These are phyloP conservation scores for Chytridiales sp. DNA, from an alignment of 371 early-diverging fungal species.

Conservation along the genomic window DNA sequence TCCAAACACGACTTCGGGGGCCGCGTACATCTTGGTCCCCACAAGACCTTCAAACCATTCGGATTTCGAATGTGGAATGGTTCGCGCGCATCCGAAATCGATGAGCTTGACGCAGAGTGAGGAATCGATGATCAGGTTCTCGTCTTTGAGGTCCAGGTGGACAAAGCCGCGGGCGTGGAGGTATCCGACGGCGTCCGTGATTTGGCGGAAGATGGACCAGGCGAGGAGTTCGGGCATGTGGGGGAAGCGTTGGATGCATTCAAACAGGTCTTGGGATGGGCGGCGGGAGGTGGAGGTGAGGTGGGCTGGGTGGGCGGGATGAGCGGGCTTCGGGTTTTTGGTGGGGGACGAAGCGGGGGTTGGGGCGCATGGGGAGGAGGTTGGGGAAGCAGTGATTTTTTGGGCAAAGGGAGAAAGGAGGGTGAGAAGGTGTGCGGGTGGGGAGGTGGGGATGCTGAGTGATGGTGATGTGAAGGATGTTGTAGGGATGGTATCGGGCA, in stretches of 20 bases:
- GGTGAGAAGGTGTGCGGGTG: no score
- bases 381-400: no score
- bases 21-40: conserved; percentile 57
- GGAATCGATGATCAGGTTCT: conserved; percentile 52
- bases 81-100: conserved; percentile 70
- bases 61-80: conserved; percentile 23
- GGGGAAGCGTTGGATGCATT: conserved; percentile 64
- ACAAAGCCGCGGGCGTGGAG: conserved; percentile 51
- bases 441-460: no score
- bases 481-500: no score
- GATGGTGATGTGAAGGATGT: no score
- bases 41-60: conserved; percentile 52
- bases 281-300: no score
- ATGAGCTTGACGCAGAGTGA: conserved; percentile 64
- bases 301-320: no score
- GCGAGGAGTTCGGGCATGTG: conserved; percentile 41
- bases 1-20: conserved; percentile 72
- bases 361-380: no score
- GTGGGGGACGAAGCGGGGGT: no score
- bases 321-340: no score
- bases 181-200: conserved; percentile 66
- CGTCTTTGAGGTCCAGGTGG: conserved; percentile 78
- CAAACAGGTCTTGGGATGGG: conserved; percentile 66
- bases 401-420: no score
- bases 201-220: conserved; percentile 67